These are phyloP conservation scores for Endocladia muricata DNA, from an alignment of 31 red algal genomes.

Conservation along the genomic window DNA sequence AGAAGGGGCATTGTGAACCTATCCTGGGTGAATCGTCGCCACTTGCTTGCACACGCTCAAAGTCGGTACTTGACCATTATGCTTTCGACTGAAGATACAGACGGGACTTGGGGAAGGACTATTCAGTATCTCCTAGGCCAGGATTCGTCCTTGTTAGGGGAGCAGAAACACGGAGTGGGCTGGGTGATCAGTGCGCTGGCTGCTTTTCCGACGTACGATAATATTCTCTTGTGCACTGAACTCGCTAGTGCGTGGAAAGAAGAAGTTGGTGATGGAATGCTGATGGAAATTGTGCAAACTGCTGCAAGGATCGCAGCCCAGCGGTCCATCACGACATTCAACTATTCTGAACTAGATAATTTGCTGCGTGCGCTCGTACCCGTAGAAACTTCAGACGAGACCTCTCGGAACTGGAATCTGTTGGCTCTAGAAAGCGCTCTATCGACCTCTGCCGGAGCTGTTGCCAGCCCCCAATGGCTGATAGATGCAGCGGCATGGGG, in stretches of 20 bases:
- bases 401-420: conserved; percentile 55
- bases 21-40: conserved; percentile 52
- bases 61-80: conserved; percentile 33
- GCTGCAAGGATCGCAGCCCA: conserved; percentile 29
- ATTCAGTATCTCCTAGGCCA: conserved; percentile 34
- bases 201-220: conserved; percentile 35
- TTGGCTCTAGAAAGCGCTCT: conserved; percentile 56
- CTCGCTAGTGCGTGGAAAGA: conserved; percentile 46
- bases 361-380: conserved; percentile 16
- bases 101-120: not conserved
- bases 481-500: conserved; percentile 59
- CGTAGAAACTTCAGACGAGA: not conserved
- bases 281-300: conserved; percentile 28
- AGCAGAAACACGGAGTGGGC: conserved; percentile 37
- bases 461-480: conserved; percentile 49
- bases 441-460: conserved; percentile 12
- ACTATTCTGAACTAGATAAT: conserved; percentile 32
- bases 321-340: conserved; percentile 8
- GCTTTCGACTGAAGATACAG: conserved; percentile 2
- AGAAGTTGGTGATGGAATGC: conserved; percentile 40
- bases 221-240: conserved; percentile 53
- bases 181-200: conserved; percentile 33
- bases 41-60: conserved; percentile 54
- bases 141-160: conserved; percentile 26
- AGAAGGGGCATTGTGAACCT: conserved; percentile 14